These are phyloP conservation scores for Lactarius deliciosus DNA, from an alignment of 768 basidiomycete species.

Conservation along the genomic window DNA sequence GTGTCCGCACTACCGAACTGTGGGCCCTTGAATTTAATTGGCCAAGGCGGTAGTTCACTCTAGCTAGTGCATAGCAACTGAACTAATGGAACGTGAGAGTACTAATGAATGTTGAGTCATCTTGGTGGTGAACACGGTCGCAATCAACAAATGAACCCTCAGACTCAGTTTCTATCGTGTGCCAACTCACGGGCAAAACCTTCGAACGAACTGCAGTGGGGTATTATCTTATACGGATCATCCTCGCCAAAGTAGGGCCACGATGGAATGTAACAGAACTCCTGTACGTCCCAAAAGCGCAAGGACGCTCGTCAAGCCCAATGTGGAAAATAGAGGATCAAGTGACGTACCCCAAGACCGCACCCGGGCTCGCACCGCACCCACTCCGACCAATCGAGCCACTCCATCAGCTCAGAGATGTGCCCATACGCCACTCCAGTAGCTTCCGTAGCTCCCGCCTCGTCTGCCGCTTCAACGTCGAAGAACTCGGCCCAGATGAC, in stretches of 20 bases:
- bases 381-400: conserved; percentile 32
- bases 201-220: conserved; percentile 16
- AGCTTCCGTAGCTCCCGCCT: background rate
- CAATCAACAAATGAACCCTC: background rate
- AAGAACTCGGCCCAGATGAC: conserved; percentile 28
- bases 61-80: background rate
- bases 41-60: too few species aligned
- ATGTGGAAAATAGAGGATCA: background rate
- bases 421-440: conserved; percentile 13
- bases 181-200: background rate
- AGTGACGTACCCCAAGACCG: conserved; percentile 23
- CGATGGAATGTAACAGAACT: conserved; percentile 27
- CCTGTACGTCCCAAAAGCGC: conserved; percentile 5
- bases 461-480: conserved; percentile 26
- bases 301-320: background rate
- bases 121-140: too few species aligned
- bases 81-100: too few species aligned
- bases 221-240: conserved; percentile 22
- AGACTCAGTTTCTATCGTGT: background rate
- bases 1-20: too few species aligned
- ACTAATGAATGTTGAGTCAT: too few species aligned
- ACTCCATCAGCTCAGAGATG: conserved; percentile 25
- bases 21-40: too few species aligned
- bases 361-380: conserved; percentile 27
- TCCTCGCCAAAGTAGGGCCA: conserved; percentile 27